Percentiles rank a stretch among this genome's conserved stretches.
Evolutionary conservation across 352 stramenopile species (phyloP).

Genomic region (Phytophthora podocarpi): DNA sequence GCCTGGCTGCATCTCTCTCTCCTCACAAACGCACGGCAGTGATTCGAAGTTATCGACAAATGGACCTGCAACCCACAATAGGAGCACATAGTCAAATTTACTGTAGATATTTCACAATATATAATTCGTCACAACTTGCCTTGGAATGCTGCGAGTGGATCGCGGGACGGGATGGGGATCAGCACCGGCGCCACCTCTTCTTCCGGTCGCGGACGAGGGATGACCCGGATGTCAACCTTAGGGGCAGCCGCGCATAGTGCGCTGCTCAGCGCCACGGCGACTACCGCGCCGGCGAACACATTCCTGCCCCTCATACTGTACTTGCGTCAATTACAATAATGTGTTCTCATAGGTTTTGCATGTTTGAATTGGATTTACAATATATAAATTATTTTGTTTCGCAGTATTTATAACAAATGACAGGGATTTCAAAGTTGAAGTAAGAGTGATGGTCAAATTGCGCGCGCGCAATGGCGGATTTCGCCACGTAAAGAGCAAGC

Average conservation of each 20-base stretch:
- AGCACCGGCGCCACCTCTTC: conserved; percentile 8
- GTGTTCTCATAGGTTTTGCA: background rate
- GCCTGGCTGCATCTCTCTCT: conserved; percentile 41
- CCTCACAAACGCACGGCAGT: conserved; percentile 52
- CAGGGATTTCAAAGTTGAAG: conserved; percentile 20
- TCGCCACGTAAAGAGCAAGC: conserved; percentile 11
- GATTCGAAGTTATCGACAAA: conserved; percentile 40
- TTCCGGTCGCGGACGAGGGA: conserved; percentile 38
- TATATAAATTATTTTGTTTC: background rate
- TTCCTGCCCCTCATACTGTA: conserved; percentile 26
- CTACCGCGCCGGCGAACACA: conserved; percentile 16
- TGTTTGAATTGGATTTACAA: background rate
- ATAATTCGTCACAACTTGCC: conserved; percentile 21
- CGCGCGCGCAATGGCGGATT: conserved; percentile 7
- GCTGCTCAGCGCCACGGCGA: conserved; percentile 26
- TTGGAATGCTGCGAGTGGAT: conserved; percentile 48
- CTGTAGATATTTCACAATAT: conserved; percentile 1
- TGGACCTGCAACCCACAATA: conserved; percentile 32
- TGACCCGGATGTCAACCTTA: conserved; percentile 69
- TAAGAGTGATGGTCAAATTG: conserved; percentile 37
- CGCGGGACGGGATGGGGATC: conserved; percentile 53
- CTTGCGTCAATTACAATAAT: conserved; percentile 22
- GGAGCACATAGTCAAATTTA: background rate
- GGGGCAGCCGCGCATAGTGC: conserved; percentile 43
- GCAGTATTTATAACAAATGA: conserved; percentile 1